A percentile compares a stretch with the other conserved stretches of the same genome.
Evolutionary conservation across 164 flowering plant species (phyloP).

Genomic region (Piper betle): DNA sequence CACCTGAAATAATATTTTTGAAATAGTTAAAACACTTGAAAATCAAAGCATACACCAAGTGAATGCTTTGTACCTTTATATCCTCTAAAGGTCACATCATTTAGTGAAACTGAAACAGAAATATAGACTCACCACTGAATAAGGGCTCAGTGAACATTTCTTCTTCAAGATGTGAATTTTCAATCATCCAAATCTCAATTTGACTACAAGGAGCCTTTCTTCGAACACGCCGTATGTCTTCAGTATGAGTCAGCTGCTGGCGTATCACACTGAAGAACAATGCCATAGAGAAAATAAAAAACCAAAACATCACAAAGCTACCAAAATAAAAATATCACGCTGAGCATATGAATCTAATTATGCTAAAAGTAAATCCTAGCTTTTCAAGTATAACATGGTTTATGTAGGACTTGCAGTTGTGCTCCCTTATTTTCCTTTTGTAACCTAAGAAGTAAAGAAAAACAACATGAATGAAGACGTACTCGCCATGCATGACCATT

Average conservation of each 20-base stretch:
- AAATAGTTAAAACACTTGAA: not conserved
- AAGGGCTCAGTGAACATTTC: conserved; percentile 62
- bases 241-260: conserved; percentile 67
- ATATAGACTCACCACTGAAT: conserved; percentile 14
- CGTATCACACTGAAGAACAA: conserved; percentile 50
- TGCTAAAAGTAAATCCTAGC: conserved; percentile 1
- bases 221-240: conserved; percentile 81
- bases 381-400: too few relatives aligned
- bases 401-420: too few relatives aligned
- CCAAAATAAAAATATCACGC: not conserved
- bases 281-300: not conserved
- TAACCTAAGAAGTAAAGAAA: too few relatives aligned
- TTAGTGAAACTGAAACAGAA: too few relatives aligned
- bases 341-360: not conserved
- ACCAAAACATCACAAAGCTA: not conserved
- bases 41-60: not conserved
- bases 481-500: conserved; percentile 98
- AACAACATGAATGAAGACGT: conserved; percentile 22
- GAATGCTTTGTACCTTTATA: not conserved
- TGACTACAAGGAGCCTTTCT: conserved; percentile 96
- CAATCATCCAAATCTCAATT: conserved; percentile 63
- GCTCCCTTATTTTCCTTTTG: too few relatives aligned
- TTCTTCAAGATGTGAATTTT: conserved; percentile 57
- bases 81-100: too few relatives aligned
- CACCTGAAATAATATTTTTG: conserved; percentile 32